Evolutionary conservation across 2,329 filamentous ascomycete genomes (phyloP).

Genomic region (Madurella fahalii): DNA sequence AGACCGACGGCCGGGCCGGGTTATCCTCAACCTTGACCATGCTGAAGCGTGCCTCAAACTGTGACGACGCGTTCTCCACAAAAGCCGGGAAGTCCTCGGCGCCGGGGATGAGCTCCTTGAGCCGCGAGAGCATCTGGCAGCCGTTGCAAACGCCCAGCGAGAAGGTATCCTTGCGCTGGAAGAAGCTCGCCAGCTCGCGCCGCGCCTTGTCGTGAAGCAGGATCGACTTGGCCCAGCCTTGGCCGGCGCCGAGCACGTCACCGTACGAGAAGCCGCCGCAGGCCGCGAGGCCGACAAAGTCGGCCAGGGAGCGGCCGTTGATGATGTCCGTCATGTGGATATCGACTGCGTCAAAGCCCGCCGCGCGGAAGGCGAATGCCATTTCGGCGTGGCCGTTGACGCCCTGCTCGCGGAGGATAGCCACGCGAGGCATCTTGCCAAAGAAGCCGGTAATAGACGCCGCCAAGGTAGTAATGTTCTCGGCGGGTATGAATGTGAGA

Average conservation of each 20-base stretch:
- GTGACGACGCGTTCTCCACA: constrained; percentile 76
- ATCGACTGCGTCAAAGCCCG: constrained; percentile 87
- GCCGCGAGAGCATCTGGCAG: constrained; percentile 85
- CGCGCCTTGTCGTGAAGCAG: constrained; percentile 75
- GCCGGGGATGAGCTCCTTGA: constrained; percentile 84
- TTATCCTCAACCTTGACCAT: constrained; percentile 75
- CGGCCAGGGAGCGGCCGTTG: constrained; percentile 70
- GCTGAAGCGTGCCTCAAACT: constrained; percentile 83
- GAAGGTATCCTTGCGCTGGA: constrained; percentile 84
- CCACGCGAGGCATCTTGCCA: constrained; percentile 66
- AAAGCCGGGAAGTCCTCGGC: constrained; percentile 80
- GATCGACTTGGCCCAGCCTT: constrained; percentile 93
- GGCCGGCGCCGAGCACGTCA: constrained; percentile 81
- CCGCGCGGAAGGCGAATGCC: constrained; percentile 90
- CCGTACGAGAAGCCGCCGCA: constrained; percentile 97
- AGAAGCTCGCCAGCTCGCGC: constrained; percentile 78
- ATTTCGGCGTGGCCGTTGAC: constrained; percentile 97
- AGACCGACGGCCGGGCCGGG: constrained; percentile 60
- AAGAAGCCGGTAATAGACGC: constrained; percentile 56
- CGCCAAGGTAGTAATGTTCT: constrained; percentile 68
- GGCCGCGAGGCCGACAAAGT: constrained; percentile 86
- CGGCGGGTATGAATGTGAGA: constrained; percentile 73
- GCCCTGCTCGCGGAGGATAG: constrained; percentile 91
- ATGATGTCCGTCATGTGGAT: constrained; percentile 96
- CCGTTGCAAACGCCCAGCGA: constrained; percentile 94